Percentiles rank a stretch among this genome's conserved stretches.
Evolutionary conservation across 2,329 filamentous ascomycete species (phyloP).

Genomic region (Pestalotiopsis sp.): DNA sequence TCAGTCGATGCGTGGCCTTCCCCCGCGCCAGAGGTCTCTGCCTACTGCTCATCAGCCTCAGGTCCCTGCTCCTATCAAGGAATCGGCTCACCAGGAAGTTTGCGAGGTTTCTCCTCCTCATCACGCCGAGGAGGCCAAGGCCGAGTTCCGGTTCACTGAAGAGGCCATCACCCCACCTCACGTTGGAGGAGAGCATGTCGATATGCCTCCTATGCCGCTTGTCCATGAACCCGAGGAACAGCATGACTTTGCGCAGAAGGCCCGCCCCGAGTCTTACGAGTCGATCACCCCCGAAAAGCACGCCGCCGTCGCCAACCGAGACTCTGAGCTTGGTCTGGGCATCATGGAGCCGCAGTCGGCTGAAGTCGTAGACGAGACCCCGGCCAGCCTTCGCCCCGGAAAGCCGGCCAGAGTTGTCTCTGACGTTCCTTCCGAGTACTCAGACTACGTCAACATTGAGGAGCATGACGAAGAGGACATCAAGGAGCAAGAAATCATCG

Average conservation of each 20-base stretch:
- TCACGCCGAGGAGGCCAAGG: constrained; percentile 24
- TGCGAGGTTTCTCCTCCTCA: constrained; percentile 14
- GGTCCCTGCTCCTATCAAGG: constrained; percentile 27
- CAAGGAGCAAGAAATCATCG: constrained; percentile 20
- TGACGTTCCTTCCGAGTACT: constrained; percentile 21
- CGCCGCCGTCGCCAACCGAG: constrained; percentile 22
- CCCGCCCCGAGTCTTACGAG: constrained; percentile 27
- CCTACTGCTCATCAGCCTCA: constrained; percentile 38
- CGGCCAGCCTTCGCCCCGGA: constrained; percentile 34
- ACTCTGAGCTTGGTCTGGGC: constrained; percentile 25
- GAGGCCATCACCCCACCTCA: constrained; percentile 26
- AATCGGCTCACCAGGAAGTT: constrained; percentile 17
- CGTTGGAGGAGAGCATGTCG: constrained; percentile 24
- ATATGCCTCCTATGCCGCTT: constrained; percentile 36
- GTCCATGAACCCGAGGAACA: constrained; percentile 39
- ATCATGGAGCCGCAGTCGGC: constrained; percentile 25
- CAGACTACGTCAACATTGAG: constrained; percentile 23
- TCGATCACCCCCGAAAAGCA: constrained; percentile 21
- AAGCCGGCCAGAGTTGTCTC: constrained; percentile 36
- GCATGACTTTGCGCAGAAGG: constrained; percentile 22
- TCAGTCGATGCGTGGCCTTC: constrained; percentile 26
- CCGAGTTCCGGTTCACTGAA: constrained; percentile 39
- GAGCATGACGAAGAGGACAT: constrained; percentile 29
- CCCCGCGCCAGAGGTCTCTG: constrained; percentile 48
- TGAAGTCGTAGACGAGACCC: constrained; percentile 27